Evolutionary conservation across 1,284 basidiomycete species (phyloP).

Genomic region (Amylostereum chailletii): DNA sequence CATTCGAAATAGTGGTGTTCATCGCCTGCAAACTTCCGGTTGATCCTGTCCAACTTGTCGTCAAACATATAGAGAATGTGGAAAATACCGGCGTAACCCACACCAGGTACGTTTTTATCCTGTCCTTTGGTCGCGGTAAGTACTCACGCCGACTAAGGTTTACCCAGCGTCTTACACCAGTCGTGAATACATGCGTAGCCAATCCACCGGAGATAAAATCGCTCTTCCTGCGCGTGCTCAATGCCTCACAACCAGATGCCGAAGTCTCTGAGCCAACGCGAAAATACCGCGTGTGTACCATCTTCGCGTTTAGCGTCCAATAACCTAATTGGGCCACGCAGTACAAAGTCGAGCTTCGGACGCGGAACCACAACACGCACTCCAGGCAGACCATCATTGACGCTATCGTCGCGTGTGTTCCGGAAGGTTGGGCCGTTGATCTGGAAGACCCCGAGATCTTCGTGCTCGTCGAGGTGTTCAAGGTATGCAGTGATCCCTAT

Average conservation of each 20-base stretch:
- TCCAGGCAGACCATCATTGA: conserved; percentile 50
- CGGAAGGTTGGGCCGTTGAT: conserved; percentile 55
- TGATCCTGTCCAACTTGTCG: conserved; percentile 67
- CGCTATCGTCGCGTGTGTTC: conserved; percentile 60
- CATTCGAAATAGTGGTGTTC: conserved; percentile 51
- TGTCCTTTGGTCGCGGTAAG: neutral
- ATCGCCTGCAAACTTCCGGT: conserved; percentile 70
- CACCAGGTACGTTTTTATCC: conserved; percentile 44
- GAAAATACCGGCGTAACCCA: conserved; percentile 51
- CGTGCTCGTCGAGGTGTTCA: conserved; percentile 73
- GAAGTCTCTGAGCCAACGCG: conserved; percentile 22
- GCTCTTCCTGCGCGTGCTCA: conserved; percentile 46
- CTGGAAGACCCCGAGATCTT: conserved; percentile 61
- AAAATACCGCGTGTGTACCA: conserved; percentile 30
- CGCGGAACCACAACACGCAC: conserved; percentile 66
- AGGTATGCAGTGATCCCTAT: conserved; percentile 27
- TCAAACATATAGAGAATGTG: conserved; percentile 55
- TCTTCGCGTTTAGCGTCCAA: neutral
- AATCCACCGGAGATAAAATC: conserved; percentile 60
- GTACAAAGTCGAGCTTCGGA: conserved; percentile 73
- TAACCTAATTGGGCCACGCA: conserved; percentile 17
- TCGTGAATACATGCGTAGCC: conserved; percentile 55
- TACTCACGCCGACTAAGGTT: conserved; percentile 32
- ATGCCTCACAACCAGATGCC: conserved; percentile 33
- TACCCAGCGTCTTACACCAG: conserved; percentile 61